These are phyloP conservation scores for Margaritispora aquatica DNA, from an alignment of 495 filamentous ascomycete species.

Conservation along the genomic window DNA sequence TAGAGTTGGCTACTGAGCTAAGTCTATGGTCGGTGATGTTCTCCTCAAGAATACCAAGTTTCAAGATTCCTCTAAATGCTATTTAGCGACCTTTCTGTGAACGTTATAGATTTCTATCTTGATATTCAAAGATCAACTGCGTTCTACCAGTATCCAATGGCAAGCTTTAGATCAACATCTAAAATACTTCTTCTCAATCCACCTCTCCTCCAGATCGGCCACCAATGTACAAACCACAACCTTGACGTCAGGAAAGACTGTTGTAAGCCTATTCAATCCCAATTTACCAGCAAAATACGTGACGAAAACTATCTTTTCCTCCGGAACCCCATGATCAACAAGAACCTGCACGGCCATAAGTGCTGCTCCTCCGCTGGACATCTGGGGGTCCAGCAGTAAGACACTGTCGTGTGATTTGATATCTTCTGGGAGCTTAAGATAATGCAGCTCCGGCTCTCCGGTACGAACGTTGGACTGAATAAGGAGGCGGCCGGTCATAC, in stretches of 20 bases:
- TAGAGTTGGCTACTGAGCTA: too few relatives aligned
- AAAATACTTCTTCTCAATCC: slow-evolving; percentile 79
- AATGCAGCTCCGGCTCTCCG: slow-evolving; percentile 89
- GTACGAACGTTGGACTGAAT: slow-evolving; percentile 84
- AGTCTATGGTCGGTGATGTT: too few relatives aligned
- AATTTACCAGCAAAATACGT: slow-evolving; percentile 77
- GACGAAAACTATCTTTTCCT: slow-evolving; percentile 81
- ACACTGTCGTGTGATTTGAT: slow-evolving; percentile 70
- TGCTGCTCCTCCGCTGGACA: slow-evolving; percentile 87
- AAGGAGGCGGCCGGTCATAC: slow-evolving; percentile 77
- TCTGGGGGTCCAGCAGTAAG: slow-evolving; percentile 85
- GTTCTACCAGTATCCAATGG: not conserved
- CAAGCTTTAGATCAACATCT: slow-evolving; percentile 52
- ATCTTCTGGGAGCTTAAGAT: slow-evolving; percentile 64
- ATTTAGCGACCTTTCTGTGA: too few relatives aligned
- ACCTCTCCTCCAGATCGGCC: slow-evolving; percentile 67
- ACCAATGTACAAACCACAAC: slow-evolving; percentile 78
- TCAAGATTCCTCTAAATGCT: too few relatives aligned
- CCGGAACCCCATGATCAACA: slow-evolving; percentile 86
- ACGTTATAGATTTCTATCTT: not conserved
- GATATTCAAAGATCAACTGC: not conserved
- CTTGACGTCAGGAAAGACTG: slow-evolving; percentile 78
- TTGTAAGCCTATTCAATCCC: slow-evolving; percentile 74
- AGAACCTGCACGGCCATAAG: slow-evolving; percentile 95
- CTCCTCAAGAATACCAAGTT: too few relatives aligned